phyloP scores from a whole-genome alignment of 2,329 filamentous ascomycete genomes.

The Xylariales sp. region DNA sequence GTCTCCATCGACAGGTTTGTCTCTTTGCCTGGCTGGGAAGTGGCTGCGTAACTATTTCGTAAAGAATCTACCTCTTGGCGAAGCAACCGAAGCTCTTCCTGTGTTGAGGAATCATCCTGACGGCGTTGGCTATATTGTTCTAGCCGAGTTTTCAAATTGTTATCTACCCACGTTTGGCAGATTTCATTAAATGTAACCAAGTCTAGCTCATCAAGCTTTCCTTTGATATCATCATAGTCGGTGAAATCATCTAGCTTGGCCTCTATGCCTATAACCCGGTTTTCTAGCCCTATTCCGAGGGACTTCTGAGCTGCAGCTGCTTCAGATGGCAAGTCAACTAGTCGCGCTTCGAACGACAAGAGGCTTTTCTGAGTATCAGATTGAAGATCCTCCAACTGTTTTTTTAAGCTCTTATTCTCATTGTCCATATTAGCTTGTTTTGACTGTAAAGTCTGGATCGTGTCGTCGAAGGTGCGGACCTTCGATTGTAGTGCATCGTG shows the following conservation, averaged over 20 bases:
- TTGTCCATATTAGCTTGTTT: constrained; percentile 16
- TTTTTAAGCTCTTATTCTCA: constrained; percentile 25
- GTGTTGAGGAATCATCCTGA: constrained; percentile 10
- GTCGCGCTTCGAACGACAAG: not conserved
- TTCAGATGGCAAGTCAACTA: constrained; percentile 14
- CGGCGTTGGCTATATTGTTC: constrained; percentile 26
- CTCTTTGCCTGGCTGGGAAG: not conserved
- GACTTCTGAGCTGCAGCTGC: not conserved
- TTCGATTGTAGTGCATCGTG: constrained; percentile 18
- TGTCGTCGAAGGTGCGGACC: not conserved
- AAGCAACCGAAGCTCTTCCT: not conserved
- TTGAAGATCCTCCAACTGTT: constrained; percentile 22
- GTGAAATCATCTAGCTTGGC: constrained; percentile 11
- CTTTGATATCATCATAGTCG: constrained; percentile 30
- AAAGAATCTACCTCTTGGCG: constrained; percentile 12
- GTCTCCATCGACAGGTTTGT: not conserved
- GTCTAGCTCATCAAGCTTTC: constrained; percentile 35
- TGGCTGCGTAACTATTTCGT: not conserved
- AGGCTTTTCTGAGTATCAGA: constrained; percentile 9
- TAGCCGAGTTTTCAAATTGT: constrained; percentile 28
- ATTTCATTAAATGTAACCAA: constrained; percentile 25
- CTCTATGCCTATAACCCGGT: constrained; percentile 27
- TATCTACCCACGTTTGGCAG: constrained; percentile 27
- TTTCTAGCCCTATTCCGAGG: not conserved
- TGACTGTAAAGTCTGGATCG: constrained; percentile 12